Conservation (phyloP, 345 rosid species). For the Eucalyptus virginea region DNA sequence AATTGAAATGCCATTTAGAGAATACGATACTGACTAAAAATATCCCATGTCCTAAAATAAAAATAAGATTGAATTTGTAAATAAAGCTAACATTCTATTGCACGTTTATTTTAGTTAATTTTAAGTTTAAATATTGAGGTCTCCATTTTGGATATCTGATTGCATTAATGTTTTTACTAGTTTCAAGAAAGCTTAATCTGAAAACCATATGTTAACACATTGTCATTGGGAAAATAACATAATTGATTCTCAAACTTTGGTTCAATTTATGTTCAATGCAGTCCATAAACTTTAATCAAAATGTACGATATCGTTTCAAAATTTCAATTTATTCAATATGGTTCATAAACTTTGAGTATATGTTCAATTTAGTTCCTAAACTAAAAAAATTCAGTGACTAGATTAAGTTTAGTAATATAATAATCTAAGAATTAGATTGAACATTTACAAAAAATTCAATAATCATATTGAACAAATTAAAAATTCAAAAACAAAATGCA, state of each 20-base stretch:
- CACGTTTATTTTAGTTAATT: not conserved
- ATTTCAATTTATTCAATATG: not conserved
- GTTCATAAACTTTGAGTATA: not conserved
- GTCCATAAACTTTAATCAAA: not conserved
- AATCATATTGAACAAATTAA: not conserved
- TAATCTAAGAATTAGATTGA: not conserved
- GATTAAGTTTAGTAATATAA: not conserved
- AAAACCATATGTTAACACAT: not conserved
- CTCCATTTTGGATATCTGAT: not conserved
- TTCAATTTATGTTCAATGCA: not conserved
- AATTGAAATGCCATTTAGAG: not conserved
- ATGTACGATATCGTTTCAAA: fast-evolving
- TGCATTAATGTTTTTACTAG: not conserved
- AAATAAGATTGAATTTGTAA: not conserved
- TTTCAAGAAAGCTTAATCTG: not conserved
- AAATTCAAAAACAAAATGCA: not conserved
- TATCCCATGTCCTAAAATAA: not conserved
- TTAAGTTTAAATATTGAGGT: not conserved
- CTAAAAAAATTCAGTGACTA: not conserved
- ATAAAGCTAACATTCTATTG: not conserved
- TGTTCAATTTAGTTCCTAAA: not conserved
- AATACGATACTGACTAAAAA: not conserved
- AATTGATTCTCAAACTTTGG: not conserved
- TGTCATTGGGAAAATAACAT: not conserved
- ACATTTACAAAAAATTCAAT: not conserved